phyloP scores from a whole-genome alignment of 2,329 filamentous ascomycete species.

The Fusarium lyarnte region DNA sequence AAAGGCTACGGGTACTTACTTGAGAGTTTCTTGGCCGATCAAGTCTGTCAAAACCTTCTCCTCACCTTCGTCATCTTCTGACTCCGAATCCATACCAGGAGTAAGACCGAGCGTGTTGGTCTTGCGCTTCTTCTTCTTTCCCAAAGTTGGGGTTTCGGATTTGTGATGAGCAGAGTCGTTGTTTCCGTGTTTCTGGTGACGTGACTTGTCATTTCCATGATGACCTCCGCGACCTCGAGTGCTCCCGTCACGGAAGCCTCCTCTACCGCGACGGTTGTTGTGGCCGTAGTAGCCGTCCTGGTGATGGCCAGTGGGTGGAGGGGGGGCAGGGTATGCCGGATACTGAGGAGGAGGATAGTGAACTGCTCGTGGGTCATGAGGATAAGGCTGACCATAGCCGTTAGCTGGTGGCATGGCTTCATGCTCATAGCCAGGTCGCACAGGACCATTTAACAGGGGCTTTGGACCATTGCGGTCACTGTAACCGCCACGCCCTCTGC shows the following conservation, averaged over 20 bases:
- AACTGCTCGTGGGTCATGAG: slow-evolving; percentile 51
- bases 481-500: slow-evolving; percentile 56
- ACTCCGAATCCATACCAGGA: slow-evolving; percentile 70
- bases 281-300: slow-evolving; percentile 51
- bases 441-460: slow-evolving; percentile 44
- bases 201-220: slow-evolving; percentile 56
- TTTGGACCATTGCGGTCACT: slow-evolving; percentile 56
- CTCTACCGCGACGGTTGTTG: slow-evolving; percentile 49
- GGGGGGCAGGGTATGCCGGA: slow-evolving; percentile 53
- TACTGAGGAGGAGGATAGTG: slow-evolving; percentile 49
- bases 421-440: slow-evolving; percentile 50
- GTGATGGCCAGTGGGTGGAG: slow-evolving; percentile 48
- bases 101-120: slow-evolving; percentile 78
- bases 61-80: slow-evolving; percentile 74
- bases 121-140: slow-evolving; percentile 77
- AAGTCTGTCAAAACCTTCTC: slow-evolving; percentile 72
- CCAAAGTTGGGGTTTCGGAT: slow-evolving; percentile 56
- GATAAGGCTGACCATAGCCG: slow-evolving; percentile 54
- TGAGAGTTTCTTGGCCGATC: slow-evolving; percentile 64
- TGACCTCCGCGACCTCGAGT: slow-evolving; percentile 55
- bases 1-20: slow-evolving; percentile 54
- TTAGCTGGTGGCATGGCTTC: slow-evolving; percentile 48
- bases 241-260: slow-evolving; percentile 48
- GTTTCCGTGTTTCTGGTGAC: slow-evolving; percentile 52
- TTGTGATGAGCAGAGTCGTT: slow-evolving; percentile 45